Evolutionary conservation across 2,329 filamentous ascomycete genomes (phyloP).

Genomic region (Diplodia scrobiculata): DNA sequence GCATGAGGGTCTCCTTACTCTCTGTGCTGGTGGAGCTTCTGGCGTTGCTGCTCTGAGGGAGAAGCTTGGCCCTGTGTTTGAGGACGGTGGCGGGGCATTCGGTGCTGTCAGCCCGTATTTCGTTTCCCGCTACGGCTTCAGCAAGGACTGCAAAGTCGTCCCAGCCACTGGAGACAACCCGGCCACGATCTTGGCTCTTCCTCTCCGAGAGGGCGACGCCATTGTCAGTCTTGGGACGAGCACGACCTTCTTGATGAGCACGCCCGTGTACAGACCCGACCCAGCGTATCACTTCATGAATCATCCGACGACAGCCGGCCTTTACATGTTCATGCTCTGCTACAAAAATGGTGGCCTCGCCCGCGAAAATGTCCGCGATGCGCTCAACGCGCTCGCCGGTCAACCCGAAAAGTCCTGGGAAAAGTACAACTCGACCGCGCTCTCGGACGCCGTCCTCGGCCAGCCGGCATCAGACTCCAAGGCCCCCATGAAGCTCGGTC

Average conservation of each 20-base stretch:
- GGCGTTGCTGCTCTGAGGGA: slow-evolving; percentile 66
- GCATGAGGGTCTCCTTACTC: slow-evolving; percentile 72
- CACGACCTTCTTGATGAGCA: slow-evolving; percentile 97
- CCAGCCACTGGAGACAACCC: slow-evolving; percentile 97
- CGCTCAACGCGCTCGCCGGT: slow-evolving; percentile 61
- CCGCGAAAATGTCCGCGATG: slow-evolving; percentile 84
- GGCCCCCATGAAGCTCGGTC: slow-evolving; percentile 75
- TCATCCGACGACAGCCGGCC: slow-evolving; percentile 82
- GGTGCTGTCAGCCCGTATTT: slow-evolving; percentile 80
- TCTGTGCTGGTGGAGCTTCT: slow-evolving; percentile 69
- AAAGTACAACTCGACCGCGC: slow-evolving; percentile 73
- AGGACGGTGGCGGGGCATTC: slow-evolving; percentile 78
- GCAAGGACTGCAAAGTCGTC: slow-evolving; percentile 70
- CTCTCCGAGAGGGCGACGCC: slow-evolving; percentile 82
- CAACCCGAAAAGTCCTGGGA: slow-evolving; percentile 67
- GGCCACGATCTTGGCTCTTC: slow-evolving; percentile 87
- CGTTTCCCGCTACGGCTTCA: slow-evolving; percentile 75
- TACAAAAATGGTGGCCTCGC: slow-evolving; percentile 98
- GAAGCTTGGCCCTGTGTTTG: slow-evolving; percentile 78
- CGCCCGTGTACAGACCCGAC: slow-evolving; percentile 84
- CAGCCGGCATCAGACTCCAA: slow-evolving; percentile 50
- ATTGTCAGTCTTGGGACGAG: slow-evolving; percentile 94
- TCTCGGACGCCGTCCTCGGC: slow-evolving; percentile 69
- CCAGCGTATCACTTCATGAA: slow-evolving; percentile 97
- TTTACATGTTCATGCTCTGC: slow-evolving; percentile 99